Percentiles rank a stretch among this genome's conserved stretches.
Conservation (phyloP, 257 asterid species). For the Fraxinus pennsylvanica region DNA sequence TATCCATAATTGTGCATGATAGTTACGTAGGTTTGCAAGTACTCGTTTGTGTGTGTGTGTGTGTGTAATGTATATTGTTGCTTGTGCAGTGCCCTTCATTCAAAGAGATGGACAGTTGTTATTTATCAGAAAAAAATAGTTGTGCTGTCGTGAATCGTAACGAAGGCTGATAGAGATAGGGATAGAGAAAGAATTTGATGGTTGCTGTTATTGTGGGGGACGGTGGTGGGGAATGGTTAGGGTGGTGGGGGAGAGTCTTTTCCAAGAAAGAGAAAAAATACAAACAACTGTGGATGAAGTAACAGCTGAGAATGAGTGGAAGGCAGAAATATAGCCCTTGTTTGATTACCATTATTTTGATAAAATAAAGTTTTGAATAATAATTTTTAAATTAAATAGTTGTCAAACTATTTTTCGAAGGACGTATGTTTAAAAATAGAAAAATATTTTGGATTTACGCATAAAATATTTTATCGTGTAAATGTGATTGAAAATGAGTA, state of each 20-base stretch:
- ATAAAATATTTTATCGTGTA: no score
- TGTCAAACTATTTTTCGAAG: no score
- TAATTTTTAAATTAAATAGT: no score
- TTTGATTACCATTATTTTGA: no score
- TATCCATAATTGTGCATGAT: neutral
- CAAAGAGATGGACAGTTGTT: neutral
- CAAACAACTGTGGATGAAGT: slow-evolving; percentile 31
- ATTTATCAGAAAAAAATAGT: neutral
- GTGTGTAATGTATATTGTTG: neutral
- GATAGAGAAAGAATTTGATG: neutral
- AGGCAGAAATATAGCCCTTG: neutral
- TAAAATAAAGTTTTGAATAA: no score
- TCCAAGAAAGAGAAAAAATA: neutral
- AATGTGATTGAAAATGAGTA: no score
- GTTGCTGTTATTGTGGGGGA: neutral
- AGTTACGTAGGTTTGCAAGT: neutral
- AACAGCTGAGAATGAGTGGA: slow-evolving; percentile 25
- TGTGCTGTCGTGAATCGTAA: neutral
- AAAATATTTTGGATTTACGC: no score
- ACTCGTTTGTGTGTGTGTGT: no score
- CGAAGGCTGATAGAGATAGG: neutral
- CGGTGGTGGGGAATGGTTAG: neutral
- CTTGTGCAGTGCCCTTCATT: neutral
- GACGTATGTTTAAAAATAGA: no score
- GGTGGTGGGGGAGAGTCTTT: slow-evolving; percentile 19